Evolutionary conservation across 1,284 basidiomycete species (phyloP).

Genomic region (Somion occarium): DNA sequence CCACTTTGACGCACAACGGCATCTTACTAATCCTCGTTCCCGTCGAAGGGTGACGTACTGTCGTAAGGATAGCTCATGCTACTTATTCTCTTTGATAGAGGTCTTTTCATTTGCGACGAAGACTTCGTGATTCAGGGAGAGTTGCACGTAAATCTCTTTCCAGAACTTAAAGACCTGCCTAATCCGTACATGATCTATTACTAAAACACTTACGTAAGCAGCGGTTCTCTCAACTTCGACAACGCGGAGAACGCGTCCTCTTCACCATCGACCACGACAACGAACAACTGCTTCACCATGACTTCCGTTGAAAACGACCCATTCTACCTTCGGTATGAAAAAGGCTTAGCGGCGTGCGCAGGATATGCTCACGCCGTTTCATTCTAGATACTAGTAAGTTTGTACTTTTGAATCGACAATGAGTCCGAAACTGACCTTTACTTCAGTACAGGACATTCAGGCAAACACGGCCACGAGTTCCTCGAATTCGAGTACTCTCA

Average conservation of each 20-base stretch:
- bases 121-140: too few species aligned
- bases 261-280: not conserved
- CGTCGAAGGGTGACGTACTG: too few species aligned
- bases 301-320: constrained; percentile 50
- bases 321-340: constrained; percentile 77
- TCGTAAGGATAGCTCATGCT: too few species aligned
- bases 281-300: not conserved
- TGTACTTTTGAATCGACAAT: not conserved
- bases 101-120: too few species aligned
- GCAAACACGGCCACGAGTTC: constrained; percentile 96
- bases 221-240: not conserved
- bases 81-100: too few species aligned
- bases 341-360: constrained; percentile 27
- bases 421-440: constrained; percentile 10
- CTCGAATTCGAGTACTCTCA: constrained; percentile 98
- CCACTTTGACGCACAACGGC: too few species aligned
- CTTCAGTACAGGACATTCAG: constrained; percentile 86
- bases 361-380: constrained; percentile 24
- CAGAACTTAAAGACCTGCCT: too few species aligned
- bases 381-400: constrained; percentile 77
- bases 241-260: not conserved
- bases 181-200: too few species aligned
- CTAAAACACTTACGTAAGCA: not conserved
- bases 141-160: too few species aligned
- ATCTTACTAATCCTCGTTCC: too few species aligned